Conservation (phyloP, 1,139 yeast genomes). For the Hansenula sp. region DNA sequence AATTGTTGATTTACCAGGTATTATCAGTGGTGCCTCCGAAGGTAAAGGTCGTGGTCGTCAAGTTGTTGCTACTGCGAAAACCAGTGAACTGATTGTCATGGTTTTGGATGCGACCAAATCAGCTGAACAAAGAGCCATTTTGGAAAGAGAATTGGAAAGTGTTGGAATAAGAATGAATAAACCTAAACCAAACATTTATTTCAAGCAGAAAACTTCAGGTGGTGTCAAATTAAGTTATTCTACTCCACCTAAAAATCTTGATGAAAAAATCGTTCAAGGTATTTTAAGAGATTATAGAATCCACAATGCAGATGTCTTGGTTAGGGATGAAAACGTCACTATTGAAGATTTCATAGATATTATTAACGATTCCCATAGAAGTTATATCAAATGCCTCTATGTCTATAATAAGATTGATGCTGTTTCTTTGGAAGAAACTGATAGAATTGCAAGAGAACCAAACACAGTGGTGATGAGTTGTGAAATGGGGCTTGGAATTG, state of each 20-base stretch:
- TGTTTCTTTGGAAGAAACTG: conserved; percentile 91
- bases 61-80: conserved; percentile 93
- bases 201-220: conserved; percentile 81
- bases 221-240: conserved; percentile 84
- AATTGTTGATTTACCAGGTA: conserved; percentile 95
- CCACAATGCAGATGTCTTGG: conserved; percentile 89
- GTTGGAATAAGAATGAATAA: conserved; percentile 91
- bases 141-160: conserved; percentile 87
- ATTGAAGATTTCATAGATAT: conserved; percentile 94
- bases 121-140: conserved; percentile 77
- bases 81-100: conserved; percentile 91
- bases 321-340: conserved; percentile 85
- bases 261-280: conserved; percentile 74
- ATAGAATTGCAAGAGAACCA: conserved; percentile 86
- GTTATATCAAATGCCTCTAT: conserved; percentile 86
- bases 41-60: conserved; percentile 98
- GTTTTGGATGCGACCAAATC: conserved; percentile 95
- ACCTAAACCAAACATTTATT: conserved; percentile 73
- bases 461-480: conserved; percentile 93
- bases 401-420: conserved; percentile 95
- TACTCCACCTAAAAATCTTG: conserved; percentile 76
- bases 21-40: conserved; percentile 93
- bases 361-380: conserved; percentile 80
- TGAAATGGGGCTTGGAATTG: conserved; percentile 79
- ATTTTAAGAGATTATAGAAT: conserved; percentile 83